Percentiles rank a stretch among this genome's conserved stretches.
Evolutionary conservation across 352 stramenopile species (phyloP).

Genomic region (Hyaloperonospora arabidopsidis): DNA sequence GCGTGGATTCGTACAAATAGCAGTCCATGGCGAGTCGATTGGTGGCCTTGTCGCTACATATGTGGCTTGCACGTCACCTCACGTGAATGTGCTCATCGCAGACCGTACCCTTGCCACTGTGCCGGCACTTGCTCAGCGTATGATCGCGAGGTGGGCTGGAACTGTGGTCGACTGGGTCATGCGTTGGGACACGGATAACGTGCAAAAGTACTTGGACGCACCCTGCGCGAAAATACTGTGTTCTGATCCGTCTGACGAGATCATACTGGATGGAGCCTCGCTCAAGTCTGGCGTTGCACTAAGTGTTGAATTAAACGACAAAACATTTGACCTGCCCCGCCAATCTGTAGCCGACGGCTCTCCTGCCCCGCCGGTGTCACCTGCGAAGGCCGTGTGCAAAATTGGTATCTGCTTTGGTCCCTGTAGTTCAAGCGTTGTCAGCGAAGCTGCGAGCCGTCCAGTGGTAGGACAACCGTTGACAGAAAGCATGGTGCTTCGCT

Average conservation of each 20-base stretch:
- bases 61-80: slow-evolving; percentile 45
- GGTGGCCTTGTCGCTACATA: slow-evolving; percentile 71
- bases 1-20: slow-evolving; percentile 47
- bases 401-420: slow-evolving; percentile 8
- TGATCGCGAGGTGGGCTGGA: slow-evolving; percentile 71
- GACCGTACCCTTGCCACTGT: slow-evolving; percentile 79
- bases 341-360: slow-evolving; percentile 21
- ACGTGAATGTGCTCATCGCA: slow-evolving; percentile 61
- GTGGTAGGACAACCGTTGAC: slow-evolving; percentile 47
- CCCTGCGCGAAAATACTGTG: slow-evolving; percentile 74
- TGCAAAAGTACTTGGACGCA: slow-evolving; percentile 63
- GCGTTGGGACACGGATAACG: slow-evolving; percentile 77
- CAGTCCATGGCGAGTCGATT: slow-evolving; percentile 79
- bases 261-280: slow-evolving; percentile 74
- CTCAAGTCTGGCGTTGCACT: slow-evolving; percentile 76
- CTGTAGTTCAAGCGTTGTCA: slow-evolving; percentile 30
- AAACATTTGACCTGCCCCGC: slow-evolving; percentile 27
- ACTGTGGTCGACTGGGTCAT: slow-evolving; percentile 53
- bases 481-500: slow-evolving; percentile 52
- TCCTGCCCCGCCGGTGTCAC: slow-evolving; percentile 3
- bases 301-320: slow-evolving; percentile 50
- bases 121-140: slow-evolving; percentile 65
- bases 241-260: slow-evolving; percentile 75
- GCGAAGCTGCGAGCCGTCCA: slow-evolving; percentile 48
- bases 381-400: slow-evolving; percentile 11